Base-by-base conservation (phyloP, 139 green algal genomes). In the Picochlorum costavermella region DNA sequence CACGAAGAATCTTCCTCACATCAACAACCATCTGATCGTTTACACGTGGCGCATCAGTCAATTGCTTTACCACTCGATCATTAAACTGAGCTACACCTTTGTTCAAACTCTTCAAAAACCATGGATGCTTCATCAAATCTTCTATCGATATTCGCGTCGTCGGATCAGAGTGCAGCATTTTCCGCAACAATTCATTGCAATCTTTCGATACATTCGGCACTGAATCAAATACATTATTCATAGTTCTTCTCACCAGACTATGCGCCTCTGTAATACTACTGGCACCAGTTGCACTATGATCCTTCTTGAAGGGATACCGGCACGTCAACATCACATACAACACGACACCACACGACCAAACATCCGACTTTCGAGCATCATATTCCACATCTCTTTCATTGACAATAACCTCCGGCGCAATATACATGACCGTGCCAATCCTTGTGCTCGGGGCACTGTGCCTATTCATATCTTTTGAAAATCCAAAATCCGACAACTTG, bases 331-430 rank as follows among this genome's bases (percentile, higher is more conserved):
- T 98, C 5, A 97, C 88, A 69, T 96, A 99, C 65, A 99, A 76
- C 71, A 95, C 94, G 12, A 99, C 94, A 5, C 94, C 94, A 74
- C 87, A 95, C 1, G 83, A 95, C 94, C 94, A 97, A 45, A 98
- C 84, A 83, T 98, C 92, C 3, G 92, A 88, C 25, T 50, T 57
- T 26, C 90, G 88, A 50, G 80, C 89, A 70, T 95, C 79, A 69
- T 97, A 97, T 12, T 69, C 84, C 60, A 84, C 83, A 49, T 82
- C 74, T 44, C 76, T 73, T 46, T 77, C 86, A 53, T 81, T 89
- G 13, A 87, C 67, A 55, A 96, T 88, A 56, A 96, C 85, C 74
- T 98, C 93, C 6, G 93, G 93, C 0, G 93, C 92, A 48, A 98
- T 87, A 79, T 98, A 98, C 14, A 92, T 89, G 36, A 90, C 88